Conservation (phyloP, 2,329 filamentous ascomycete species). For the Xylariaceae sp. region DNA sequence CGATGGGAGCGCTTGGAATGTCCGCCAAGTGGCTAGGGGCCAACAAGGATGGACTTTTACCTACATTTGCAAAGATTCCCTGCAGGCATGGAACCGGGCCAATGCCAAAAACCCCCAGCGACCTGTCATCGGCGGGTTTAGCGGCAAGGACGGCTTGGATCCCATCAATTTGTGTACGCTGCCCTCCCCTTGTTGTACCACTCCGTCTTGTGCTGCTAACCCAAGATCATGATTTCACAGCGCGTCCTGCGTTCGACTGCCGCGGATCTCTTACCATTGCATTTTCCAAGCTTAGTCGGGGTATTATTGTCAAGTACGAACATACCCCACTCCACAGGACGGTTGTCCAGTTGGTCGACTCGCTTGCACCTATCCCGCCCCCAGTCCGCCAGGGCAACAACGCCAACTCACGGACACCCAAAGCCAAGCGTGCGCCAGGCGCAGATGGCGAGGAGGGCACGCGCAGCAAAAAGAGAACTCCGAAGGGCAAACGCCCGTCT, state of each 20-base stretch:
- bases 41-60: constrained; percentile 51
- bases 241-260: constrained; percentile 57
- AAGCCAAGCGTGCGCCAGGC: constrained; percentile 26
- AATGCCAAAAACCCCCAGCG: constrained; percentile 39
- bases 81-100: constrained; percentile 47
- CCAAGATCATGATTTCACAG: constrained; percentile 30
- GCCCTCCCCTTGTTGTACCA: not conserved
- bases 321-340: constrained; percentile 56
- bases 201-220: not conserved
- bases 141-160: constrained; percentile 43
- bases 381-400: constrained; percentile 22
- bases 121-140: constrained; percentile 46
- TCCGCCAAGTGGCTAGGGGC: constrained; percentile 41
- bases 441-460: constrained; percentile 26
- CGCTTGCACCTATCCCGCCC: constrained; percentile 41
- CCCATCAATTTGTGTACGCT: constrained; percentile 41
- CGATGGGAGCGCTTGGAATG: constrained; percentile 48
- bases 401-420: constrained; percentile 24
- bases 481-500: not conserved
- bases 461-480: constrained; percentile 20
- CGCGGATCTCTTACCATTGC: constrained; percentile 47
- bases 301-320: constrained; percentile 51
- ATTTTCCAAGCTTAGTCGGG: constrained; percentile 45
- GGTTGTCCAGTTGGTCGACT: constrained; percentile 46
- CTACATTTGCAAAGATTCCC: constrained; percentile 52